A percentile compares a stretch with the other conserved stretches of the same genome.
Conservation (phyloP, 176 grass and related monocot genomes). For the Phoenix dactylifera region DNA sequence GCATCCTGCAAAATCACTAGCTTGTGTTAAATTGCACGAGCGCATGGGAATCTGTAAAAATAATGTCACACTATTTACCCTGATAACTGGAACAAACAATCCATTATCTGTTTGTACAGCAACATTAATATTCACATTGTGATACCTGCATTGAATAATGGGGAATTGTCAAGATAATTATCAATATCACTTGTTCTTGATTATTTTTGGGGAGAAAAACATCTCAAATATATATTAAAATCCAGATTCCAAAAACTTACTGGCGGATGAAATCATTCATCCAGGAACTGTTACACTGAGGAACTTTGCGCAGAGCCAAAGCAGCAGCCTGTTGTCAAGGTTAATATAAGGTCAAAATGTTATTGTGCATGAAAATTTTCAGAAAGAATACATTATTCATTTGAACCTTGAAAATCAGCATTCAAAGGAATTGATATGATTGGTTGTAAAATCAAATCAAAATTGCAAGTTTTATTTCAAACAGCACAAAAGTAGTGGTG, state of each 20-base stretch:
- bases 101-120: constrained; percentile 94
- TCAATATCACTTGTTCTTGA: background rate
- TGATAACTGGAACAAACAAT: constrained; percentile 87
- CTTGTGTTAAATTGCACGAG: no score
- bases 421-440: no score
- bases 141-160: constrained; percentile 43
- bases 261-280: constrained; percentile 95
- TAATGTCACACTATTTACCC: constrained; percentile 27
- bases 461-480: no score
- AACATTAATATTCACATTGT: constrained; percentile 94
- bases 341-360: no score
- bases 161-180: constrained; percentile 2
- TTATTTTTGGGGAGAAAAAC: no score
- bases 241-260: constrained; percentile 32
- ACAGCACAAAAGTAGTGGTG: no score
- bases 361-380: no score
- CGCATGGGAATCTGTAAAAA: background rate
- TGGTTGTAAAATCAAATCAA: no score
- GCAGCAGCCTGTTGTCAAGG: constrained; percentile 57
- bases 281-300: constrained; percentile 91
- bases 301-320: constrained; percentile 87
- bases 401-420: no score
- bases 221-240: no score
- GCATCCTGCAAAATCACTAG: constrained; percentile 48
- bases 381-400: no score